Percentiles rank a stretch among this genome's conserved stretches.
These are phyloP conservation scores for Sporothrix humicola DNA, from an alignment of 2,329 filamentous ascomycete species.

Conservation along the genomic window DNA sequence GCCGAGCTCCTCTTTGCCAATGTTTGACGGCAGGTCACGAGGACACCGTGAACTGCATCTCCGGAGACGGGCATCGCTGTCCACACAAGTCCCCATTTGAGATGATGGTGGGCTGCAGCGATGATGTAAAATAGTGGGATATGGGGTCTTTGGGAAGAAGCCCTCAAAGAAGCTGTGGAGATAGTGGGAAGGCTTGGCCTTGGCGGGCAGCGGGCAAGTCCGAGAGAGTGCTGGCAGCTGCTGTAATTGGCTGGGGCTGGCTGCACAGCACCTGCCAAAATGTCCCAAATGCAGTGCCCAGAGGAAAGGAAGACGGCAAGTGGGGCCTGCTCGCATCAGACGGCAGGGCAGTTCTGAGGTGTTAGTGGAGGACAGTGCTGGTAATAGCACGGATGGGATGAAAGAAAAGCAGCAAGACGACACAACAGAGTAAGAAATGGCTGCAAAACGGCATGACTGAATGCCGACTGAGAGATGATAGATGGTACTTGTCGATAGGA, in stretches of 20 bases:
- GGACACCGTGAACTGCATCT: constrained; percentile 8
- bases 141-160: neutral
- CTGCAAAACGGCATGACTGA: neutral
- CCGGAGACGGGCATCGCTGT: neutral
- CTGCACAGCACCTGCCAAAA: no score
- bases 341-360: constrained; percentile 2
- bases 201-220: constrained; percentile 25
- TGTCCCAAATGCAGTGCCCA: neutral
- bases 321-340: constrained; percentile 17
- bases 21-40: constrained; percentile 15
- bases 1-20: constrained; percentile 13
- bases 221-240: neutral
- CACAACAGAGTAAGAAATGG: neutral
- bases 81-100: neutral
- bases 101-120: neutral
- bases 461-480: constrained; percentile 1
- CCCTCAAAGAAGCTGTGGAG: neutral
- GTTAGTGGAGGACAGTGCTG: neutral
- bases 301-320: constrained; percentile 7
- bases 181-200: constrained; percentile 4
- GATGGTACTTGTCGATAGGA: no score
- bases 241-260: constrained; percentile 1
- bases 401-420: neutral
- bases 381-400: constrained; percentile 17
- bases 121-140: neutral